These are phyloP conservation scores for Paramecium caudatum DNA, from an alignment of 73 alveolate species.

Conservation along the genomic window DNA sequence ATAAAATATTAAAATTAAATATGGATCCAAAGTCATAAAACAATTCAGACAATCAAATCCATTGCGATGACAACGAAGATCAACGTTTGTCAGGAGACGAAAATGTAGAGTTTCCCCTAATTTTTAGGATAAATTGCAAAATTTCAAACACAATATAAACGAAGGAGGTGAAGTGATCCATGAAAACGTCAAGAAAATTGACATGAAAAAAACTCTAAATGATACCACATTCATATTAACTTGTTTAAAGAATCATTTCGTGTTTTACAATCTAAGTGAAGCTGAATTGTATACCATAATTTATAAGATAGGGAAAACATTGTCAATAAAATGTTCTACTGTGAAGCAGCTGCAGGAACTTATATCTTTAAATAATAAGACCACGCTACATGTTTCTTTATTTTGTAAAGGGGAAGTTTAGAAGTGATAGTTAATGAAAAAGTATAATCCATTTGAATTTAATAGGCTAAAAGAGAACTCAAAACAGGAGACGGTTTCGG, in stretches of 20 bases:
- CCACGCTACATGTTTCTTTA: conserved; percentile 67
- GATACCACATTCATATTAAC: conserved; percentile 73
- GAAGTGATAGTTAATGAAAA: conserved; percentile 69
- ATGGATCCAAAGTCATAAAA: conserved; percentile 40
- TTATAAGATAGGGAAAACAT: conserved; percentile 24
- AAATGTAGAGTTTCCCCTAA: not conserved
- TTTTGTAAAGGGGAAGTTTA: conserved; percentile 74
- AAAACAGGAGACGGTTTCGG: conserved; percentile 88
- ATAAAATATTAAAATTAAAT: no score
- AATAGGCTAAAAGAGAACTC: conserved; percentile 60
- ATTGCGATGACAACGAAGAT: not conserved
- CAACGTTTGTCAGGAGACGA: conserved; percentile 27
- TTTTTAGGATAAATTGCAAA: conserved; percentile 3
- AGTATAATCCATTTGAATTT: conserved; percentile 63
- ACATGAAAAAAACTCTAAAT: conserved; percentile 69
- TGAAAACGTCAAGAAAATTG: conserved; percentile 65
- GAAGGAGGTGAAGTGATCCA: conserved; percentile 74
- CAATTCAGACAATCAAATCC: conserved; percentile 3
- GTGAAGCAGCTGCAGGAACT: conserved; percentile 56
- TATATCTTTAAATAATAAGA: conserved; percentile 65
- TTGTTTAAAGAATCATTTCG: conserved; percentile 72
- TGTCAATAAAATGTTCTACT: conserved; percentile 68
- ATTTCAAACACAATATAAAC: conserved; percentile 31
- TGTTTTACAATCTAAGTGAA: conserved; percentile 55
- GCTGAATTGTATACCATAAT: conserved; percentile 36